phyloP scores from a whole-genome alignment of 176 grass and related monocot species.

The Oryza coarctata region DNA sequence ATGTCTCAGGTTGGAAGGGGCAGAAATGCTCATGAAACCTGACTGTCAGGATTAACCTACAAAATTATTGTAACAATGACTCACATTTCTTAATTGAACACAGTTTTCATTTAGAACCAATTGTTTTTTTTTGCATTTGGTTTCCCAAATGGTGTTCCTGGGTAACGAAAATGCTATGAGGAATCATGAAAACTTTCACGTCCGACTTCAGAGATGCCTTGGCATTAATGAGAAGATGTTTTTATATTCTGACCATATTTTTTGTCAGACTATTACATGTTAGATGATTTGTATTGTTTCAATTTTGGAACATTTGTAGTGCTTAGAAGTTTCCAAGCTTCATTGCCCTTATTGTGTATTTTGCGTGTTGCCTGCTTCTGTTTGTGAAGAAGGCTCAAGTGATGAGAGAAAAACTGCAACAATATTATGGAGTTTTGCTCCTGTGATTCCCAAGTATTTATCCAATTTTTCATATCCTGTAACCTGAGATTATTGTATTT shows the following conservation, averaged over 20 bases:
- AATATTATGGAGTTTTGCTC: constrained; percentile 29
- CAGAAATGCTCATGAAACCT: neutral
- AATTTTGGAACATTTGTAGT: neutral
- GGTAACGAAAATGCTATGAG: neutral
- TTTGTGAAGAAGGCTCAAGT: constrained; percentile 2
- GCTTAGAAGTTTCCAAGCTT: neutral
- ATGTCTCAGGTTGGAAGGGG: neutral
- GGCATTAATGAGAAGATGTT: constrained; percentile 50
- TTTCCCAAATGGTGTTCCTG: neutral
- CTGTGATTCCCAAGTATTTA: constrained; percentile 36
- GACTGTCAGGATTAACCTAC: neutral
- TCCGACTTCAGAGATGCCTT: constrained; percentile 50
- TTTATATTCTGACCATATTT: constrained; percentile 28
- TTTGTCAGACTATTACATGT: neutral
- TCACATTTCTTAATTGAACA: neutral
- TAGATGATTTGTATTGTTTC: no score
- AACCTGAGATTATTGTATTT: neutral
- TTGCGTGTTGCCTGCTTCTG: neutral
- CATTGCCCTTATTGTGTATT: neutral
- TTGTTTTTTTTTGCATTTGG: no score
- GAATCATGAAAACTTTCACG: constrained; percentile 36
- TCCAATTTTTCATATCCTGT: neutral
- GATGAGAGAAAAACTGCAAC: constrained; percentile 42
- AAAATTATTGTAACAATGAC: neutral
- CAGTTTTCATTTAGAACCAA: neutral